Evolutionary conservation across 1,284 basidiomycete genomes (phyloP), one percentile per base, ranked within the genome.

Genomic region (Afroboletus lepidellus): DNA sequence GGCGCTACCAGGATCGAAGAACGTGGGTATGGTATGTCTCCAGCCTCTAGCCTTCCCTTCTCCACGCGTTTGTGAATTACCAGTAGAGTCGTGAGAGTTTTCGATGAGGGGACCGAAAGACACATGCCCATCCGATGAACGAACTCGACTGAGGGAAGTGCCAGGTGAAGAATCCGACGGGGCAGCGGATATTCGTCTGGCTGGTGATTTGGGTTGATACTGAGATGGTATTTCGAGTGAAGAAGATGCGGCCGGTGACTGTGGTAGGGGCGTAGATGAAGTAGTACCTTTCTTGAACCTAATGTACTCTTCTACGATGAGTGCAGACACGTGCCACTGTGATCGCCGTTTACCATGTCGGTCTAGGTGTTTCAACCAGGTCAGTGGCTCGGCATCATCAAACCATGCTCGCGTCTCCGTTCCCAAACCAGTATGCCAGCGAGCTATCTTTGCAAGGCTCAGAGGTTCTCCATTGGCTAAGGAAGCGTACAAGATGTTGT

Each of bases 291-390:
- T 75, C 78, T 79, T 42, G 62, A 59, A 54, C 72, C 72, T 36
- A 64, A 71, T 27, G 64, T 79, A 87, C 61, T 86, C 82, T 64
- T 87, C 84, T 55, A 84, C 74, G 12, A 86, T 78, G 45, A 84
- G 69, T 2, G 87, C 86, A 15, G 87, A 81, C 38, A 89, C 60
- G 63, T 83, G 74, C 83, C 85, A 84, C 11, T 77, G 76, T 34
- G 76, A 72, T 34, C 77, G 74, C 39, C 57, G 69, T 38, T 61
- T 66, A 33, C 68, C 64, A 24, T 69, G 70, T 55, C 74, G 79
- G 42, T 82, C 78, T 49, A 80, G 71, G 63, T 88, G 83, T 60
- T 81, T 85, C 25, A 87, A 66, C 87, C 85, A 90, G 6, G 82
- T 81, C 48, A 85, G 72, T 13, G 86, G 85, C 60, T 90, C 87